Conservation (phyloP, 73 alveolate genomes). For the Paramecium pentaurelia region DNA sequence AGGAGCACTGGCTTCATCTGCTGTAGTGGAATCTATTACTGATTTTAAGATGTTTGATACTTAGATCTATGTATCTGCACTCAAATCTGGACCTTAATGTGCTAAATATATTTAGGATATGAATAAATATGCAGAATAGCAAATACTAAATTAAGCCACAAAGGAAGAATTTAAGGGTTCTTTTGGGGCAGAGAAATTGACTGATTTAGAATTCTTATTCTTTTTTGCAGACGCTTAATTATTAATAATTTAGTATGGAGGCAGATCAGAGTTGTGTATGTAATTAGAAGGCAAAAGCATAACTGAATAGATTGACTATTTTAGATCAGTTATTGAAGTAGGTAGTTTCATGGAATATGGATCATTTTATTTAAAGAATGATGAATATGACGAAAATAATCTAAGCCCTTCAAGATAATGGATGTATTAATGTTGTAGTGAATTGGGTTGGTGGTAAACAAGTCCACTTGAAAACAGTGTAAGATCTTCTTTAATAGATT, state of each 20-base stretch:
- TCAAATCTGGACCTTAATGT: conserved; percentile 36
- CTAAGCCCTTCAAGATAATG: conserved; percentile 34
- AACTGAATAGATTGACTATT: not conserved
- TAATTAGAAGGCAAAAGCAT: not conserved
- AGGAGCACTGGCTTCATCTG: conserved; percentile 75
- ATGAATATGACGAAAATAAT: not conserved
- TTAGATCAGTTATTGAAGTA: not conserved
- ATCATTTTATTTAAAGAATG: not conserved
- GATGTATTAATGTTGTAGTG: conserved; percentile 56
- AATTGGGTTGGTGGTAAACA: conserved; percentile 61
- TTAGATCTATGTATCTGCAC: not conserved
- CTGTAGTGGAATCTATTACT: conserved; percentile 58
- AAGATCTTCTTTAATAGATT: not conserved
- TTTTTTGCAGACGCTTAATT: conserved; percentile 41
- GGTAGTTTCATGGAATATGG: not conserved
- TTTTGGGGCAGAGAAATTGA: conserved; percentile 13
- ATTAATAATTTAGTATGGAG: conserved; percentile 44
- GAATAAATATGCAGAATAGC: not conserved
- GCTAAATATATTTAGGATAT: conserved; percentile 30
- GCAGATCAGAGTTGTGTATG: conserved; percentile 9
- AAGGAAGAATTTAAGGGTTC: not conserved
- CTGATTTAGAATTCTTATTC: conserved; percentile 47
- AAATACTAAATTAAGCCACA: not conserved
- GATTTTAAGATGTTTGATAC: conserved; percentile 52
- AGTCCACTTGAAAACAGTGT: not conserved